These are phyloP conservation scores for Paracoccidioides lutzii DNA, from an alignment of 2,329 filamentous ascomycete genomes.

Conservation along the genomic window DNA sequence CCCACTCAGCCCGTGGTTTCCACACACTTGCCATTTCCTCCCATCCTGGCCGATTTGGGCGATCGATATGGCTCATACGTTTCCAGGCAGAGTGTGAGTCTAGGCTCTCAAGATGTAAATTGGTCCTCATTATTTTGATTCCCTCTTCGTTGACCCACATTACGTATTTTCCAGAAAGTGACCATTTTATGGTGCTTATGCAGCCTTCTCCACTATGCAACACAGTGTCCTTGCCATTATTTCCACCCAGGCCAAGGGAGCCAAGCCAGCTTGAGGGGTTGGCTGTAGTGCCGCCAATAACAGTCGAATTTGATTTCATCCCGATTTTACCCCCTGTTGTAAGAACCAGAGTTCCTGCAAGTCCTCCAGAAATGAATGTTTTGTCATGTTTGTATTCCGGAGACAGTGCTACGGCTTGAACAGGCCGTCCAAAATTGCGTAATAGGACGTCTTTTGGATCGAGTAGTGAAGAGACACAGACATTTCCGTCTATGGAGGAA, in stretches of 20 bases:
- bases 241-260: slow-evolving; percentile 65
- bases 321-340: slow-evolving; percentile 71
- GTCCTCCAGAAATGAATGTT: slow-evolving; percentile 79
- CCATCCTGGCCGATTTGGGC: slow-evolving; percentile 76
- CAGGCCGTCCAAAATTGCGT: slow-evolving; percentile 83
- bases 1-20: slow-evolving; percentile 87
- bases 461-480: slow-evolving; percentile 77
- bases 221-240: slow-evolving; percentile 70
- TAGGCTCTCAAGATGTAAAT: slow-evolving; percentile 61
- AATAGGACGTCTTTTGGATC: slow-evolving; percentile 83
- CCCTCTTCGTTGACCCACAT: slow-evolving; percentile 95
- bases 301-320: slow-evolving; percentile 71
- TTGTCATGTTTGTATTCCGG: slow-evolving; percentile 85
- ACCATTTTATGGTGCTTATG: slow-evolving; percentile 91
- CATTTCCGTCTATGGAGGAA: slow-evolving; percentile 88
- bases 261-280: slow-evolving; percentile 84
- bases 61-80: slow-evolving; percentile 79
- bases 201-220: slow-evolving; percentile 85
- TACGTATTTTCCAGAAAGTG: slow-evolving; percentile 78
- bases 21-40: slow-evolving; percentile 94
- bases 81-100: slow-evolving; percentile 85
- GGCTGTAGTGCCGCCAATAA: slow-evolving; percentile 55
- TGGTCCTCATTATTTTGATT: slow-evolving; percentile 93
- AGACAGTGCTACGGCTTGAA: slow-evolving; percentile 86
- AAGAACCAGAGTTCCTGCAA: slow-evolving; percentile 75